A percentile compares a stretch with the other conserved stretches of the same genome.
These are phyloP conservation scores for Apiospora malaysiana DNA, from an alignment of 2,329 filamentous ascomycete species.

Conservation along the genomic window DNA sequence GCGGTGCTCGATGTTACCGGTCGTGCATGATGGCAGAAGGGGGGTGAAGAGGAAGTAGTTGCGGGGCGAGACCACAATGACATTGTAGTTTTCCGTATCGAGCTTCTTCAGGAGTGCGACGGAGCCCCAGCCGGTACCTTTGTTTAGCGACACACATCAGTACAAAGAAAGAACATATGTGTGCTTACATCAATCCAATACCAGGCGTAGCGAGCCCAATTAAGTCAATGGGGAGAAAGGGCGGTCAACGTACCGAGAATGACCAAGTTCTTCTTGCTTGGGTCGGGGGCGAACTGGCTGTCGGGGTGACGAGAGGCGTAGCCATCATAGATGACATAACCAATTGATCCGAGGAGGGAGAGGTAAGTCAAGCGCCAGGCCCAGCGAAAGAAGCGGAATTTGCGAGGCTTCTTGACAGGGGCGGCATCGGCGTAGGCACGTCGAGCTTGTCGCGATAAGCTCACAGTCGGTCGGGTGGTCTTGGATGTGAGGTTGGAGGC, in stretches of 20 bases:
- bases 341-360: constrained; percentile 71
- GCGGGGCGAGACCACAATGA: constrained; percentile 94
- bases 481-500: constrained; percentile 42
- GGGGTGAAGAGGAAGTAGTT: constrained; percentile 99
- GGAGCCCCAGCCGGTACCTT: constrained; percentile 94
- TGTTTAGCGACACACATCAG: constrained; percentile 31
- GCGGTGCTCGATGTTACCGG: constrained; percentile 95
- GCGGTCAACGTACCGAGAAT: constrained; percentile 73
- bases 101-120: constrained; percentile 98
- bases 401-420: constrained; percentile 56
- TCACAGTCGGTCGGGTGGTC: constrained; percentile 39
- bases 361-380: constrained; percentile 84
- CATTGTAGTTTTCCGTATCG: constrained; percentile 99
- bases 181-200: neutral
- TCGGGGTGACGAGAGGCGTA: constrained; percentile 82
- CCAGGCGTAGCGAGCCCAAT: neutral
- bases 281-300: constrained; percentile 80
- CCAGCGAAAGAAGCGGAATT: constrained; percentile 78
- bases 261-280: constrained; percentile 94
- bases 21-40: constrained; percentile 95
- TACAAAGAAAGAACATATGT: constrained; percentile 19
- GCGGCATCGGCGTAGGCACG: constrained; percentile 57
- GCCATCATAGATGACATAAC: constrained; percentile 79
- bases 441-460: constrained; percentile 47
- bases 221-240: constrained; percentile 20